Evolutionary conservation across 495 filamentous ascomycete genomes (phyloP).

Genomic region (Lasiosphaeris hirsuta): DNA sequence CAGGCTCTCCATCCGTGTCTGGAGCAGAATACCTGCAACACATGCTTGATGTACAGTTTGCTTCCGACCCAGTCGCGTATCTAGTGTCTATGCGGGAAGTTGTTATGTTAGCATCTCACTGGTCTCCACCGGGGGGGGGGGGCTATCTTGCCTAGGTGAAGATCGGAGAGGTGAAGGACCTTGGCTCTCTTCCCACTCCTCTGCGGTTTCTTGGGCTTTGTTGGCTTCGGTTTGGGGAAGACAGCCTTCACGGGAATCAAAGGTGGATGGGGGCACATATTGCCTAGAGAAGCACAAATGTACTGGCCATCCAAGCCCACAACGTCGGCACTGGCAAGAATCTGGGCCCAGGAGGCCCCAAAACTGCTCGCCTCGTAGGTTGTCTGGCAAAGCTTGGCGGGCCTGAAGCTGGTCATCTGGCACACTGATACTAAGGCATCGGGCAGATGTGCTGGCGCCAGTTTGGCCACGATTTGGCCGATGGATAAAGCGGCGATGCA

Average conservation of each 20-base stretch:
- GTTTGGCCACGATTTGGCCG: conserved; percentile 47
- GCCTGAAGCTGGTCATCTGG: conserved; percentile 40
- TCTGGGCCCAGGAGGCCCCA: conserved; percentile 57
- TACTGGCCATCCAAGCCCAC: conserved; percentile 54
- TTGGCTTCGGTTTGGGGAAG: conserved; percentile 58
- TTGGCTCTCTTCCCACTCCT: conserved; percentile 54
- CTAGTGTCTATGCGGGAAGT: conserved; percentile 44
- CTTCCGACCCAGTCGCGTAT: conserved; percentile 53
- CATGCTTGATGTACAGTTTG: conserved; percentile 50
- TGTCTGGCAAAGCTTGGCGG: conserved; percentile 43
- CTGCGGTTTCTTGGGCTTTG: conserved; percentile 36
- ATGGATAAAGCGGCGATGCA: conserved; percentile 51
- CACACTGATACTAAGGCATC: conserved; percentile 51
- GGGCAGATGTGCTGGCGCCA: conserved; percentile 47
- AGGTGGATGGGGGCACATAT: conserved; percentile 46
- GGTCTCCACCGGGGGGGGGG: no score
- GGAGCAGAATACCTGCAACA: conserved; percentile 51
- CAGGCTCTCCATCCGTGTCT: conserved; percentile 6
- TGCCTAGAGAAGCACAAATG: conserved; percentile 52
- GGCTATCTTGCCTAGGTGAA: conserved; percentile 43
- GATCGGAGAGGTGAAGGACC: conserved; percentile 58
- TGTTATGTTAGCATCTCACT: neutral
- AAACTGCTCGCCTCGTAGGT: conserved; percentile 44
- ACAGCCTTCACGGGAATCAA: conserved; percentile 43
- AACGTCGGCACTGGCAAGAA: conserved; percentile 54